Conservation (phyloP, 2,329 filamentous ascomycete species). For the Alternaria sp. region DNA sequence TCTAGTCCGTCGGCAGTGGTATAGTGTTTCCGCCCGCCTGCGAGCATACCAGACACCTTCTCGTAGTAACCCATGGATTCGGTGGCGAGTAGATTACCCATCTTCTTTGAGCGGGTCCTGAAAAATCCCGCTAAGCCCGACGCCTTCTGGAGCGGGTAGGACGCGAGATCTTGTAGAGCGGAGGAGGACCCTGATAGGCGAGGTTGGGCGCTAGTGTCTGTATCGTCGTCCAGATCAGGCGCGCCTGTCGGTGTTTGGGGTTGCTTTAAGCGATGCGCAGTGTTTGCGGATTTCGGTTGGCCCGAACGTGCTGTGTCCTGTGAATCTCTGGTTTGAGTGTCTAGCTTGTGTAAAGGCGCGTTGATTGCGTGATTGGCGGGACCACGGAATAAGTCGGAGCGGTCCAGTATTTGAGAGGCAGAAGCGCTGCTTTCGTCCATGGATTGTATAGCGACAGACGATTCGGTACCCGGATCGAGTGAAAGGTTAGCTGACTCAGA, state of each 20-base stretch:
- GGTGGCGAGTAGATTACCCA: slow-evolving; percentile 81
- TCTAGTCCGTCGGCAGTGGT: slow-evolving; percentile 70
- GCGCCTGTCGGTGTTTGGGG: slow-evolving; percentile 14
- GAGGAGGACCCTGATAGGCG: slow-evolving; percentile 55
- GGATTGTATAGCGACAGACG: slow-evolving; percentile 67
- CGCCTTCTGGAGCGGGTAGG: slow-evolving; percentile 82
- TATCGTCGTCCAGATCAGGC: slow-evolving; percentile 37
- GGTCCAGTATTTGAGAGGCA: slow-evolving; percentile 86
- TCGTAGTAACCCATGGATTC: slow-evolving; percentile 97
- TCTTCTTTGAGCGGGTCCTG: slow-evolving; percentile 76
- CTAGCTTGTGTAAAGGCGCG: slow-evolving; percentile 27
- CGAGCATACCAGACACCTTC: slow-evolving; percentile 97
- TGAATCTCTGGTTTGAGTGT: slow-evolving; percentile 36
- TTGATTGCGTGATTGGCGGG: slow-evolving; percentile 64
- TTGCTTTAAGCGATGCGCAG: slow-evolving; percentile 18
- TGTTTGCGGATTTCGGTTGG: slow-evolving; percentile 16
- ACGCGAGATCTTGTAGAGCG: slow-evolving; percentile 66
- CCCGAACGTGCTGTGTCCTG: slow-evolving; percentile 48
- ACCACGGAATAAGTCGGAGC: slow-evolving; percentile 86
- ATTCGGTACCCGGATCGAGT: slow-evolving; percentile 75
- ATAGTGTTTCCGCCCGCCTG: slow-evolving; percentile 89
- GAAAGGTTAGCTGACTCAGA: slow-evolving; percentile 79
- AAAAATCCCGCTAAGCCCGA: slow-evolving; percentile 83
- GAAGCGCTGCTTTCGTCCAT: slow-evolving; percentile 76
- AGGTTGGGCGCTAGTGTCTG: slow-evolving; percentile 27